phyloP scores from a whole-genome alignment of 2,329 filamentous ascomycete species.

The Aspergillus intermedius region DNA sequence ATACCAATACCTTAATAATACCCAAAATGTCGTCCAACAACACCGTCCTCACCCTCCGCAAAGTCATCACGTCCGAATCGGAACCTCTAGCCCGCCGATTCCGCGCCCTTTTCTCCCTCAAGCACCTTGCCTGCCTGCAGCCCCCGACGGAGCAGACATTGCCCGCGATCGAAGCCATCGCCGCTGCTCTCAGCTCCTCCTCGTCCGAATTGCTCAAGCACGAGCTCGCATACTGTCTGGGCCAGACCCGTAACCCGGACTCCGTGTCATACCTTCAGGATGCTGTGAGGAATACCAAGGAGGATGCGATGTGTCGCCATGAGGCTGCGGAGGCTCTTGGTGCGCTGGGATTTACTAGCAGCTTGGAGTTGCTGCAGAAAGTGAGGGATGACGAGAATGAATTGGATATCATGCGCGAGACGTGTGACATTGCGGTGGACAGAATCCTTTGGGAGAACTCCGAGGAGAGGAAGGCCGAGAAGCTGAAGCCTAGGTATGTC shows the following conservation, averaged over 20 bases:
- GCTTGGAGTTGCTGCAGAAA: constrained; percentile 65
- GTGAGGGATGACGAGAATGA: constrained; percentile 71
- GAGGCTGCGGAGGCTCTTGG: constrained; percentile 94
- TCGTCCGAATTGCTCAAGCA: constrained; percentile 90
- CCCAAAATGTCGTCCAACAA: constrained; percentile 22
- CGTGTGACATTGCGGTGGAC: constrained; percentile 92
- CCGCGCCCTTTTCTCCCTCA: constrained; percentile 94
- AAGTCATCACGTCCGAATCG: constrained; percentile 71
- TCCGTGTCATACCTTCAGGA: constrained; percentile 66
- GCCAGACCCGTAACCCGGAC: constrained; percentile 73
- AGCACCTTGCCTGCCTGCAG: constrained; percentile 72
- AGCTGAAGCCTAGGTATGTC: constrained; percentile 69
- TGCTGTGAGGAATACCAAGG: constrained; percentile 69
- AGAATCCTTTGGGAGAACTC: constrained; percentile 90
- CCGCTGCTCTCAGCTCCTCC: constrained; percentile 68
- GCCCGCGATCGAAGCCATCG: constrained; percentile 71
- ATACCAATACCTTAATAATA: constrained; percentile 18
- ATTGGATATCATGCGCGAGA: constrained; percentile 78
- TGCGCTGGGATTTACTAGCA: constrained; percentile 69
- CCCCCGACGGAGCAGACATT: constrained; percentile 52
- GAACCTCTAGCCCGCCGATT: constrained; percentile 83
- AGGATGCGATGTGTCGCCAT: constrained; percentile 92
- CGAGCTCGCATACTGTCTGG: constrained; percentile 93
- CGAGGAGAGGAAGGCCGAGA: constrained; percentile 63
- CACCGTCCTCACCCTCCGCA: constrained; percentile 48